Base-by-base conservation (phyloP, 75 land plant genomes). In the Cunninghamia lanceolata region DNA sequence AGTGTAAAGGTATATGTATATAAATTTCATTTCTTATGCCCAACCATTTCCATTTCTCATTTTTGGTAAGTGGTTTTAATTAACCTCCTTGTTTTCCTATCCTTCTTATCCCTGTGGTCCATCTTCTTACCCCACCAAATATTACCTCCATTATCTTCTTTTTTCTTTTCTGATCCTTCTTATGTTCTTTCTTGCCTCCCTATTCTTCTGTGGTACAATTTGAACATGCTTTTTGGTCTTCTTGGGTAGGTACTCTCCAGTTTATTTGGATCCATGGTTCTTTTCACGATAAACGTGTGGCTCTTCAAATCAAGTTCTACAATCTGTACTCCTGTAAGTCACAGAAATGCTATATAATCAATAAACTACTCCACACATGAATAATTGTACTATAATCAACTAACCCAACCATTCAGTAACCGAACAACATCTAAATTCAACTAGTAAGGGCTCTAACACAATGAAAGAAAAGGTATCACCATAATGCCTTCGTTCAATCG, bases 251-350 rank as follows among this genome's bases (percentile, higher is more conserved):
- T 94, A 92, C 1, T 91, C 91, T 0, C 92, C 13, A 94, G 86
- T 85, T 81, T 88, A 35, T 92, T 82, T 15, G 91, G 89, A 63
- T 92, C 91, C 93, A 94, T 91, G 30, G 93, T 94, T 3, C 95
- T 93, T 17, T 91, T 94, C 34, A 92, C 95, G 3, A 82, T 86
- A 53, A 94, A 91, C 82, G 90, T 92, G 2, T 90, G 82, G 0
- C 76, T 59, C 45, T 87, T 84, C 10, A 87, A 54, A 47, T 94
- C 92, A 4, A 91, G 91, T 70, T 88, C 92, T 6, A 56, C 95
- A 8, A 85, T 82, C 84, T 88, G 90, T 1, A n/a, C n/a, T n/a
- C n/a, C n/a, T n/a, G n/a, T n/a, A n/a, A n/a, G n/a, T n/a, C n/a
- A n/a, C n/a, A n/a, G n/a, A n/a, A n/a, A n/a, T n/a, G n/a, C n/a